Base-by-base conservation (phyloP, 441 rosid genomes). In the Adansonia gregorii region DNA sequence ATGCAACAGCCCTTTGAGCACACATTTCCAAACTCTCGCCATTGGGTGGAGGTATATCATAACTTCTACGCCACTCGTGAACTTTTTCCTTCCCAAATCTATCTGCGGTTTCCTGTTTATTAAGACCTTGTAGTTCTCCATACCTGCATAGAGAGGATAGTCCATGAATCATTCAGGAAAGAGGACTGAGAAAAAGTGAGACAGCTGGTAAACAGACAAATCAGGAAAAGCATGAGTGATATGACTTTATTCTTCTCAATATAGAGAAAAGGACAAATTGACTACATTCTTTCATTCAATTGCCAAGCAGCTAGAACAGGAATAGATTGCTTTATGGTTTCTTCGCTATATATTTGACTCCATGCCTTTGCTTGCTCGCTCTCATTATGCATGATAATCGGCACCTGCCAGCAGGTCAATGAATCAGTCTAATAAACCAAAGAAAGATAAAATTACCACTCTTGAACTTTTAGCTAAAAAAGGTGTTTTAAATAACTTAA, bases 21-120 rank as follows among this genome's bases (percentile, higher is more conserved):
- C 99, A 95, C 97, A 95, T 95, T 88, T 95, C 98, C 85, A 95
- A 88, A 82, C 99, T 95, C 87, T 95, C 99, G 7, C 99, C 99
- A 70, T 90, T 89, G 0, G 99, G 99, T 6, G 98, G 98, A 82
- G 97, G 97, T 63, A 89, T 94, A 74, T 93, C 94, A 79, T 91
- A 95, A 84, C 99, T 95, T 78, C 98, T 85, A 70, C 99, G 92
- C 99, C 99, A 95, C 85, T 94, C 97, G 0, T 94, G 97, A 79
- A 95, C 97, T 83, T 92, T 86, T 63, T 94, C 93, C 70, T 88
- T 93, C 76, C 99, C 99, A 54, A 85, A 95, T 85, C 91, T 90
- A 49, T 91, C 93, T n/a, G 99, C 97, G 0, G 99, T 95, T 85
- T 94, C 98, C 79, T 90, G 85, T 86, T 95, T 95, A 85, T 95